phyloP scores from a whole-genome alignment of 306 rosid genomes.

The Malus sylvestris region DNA sequence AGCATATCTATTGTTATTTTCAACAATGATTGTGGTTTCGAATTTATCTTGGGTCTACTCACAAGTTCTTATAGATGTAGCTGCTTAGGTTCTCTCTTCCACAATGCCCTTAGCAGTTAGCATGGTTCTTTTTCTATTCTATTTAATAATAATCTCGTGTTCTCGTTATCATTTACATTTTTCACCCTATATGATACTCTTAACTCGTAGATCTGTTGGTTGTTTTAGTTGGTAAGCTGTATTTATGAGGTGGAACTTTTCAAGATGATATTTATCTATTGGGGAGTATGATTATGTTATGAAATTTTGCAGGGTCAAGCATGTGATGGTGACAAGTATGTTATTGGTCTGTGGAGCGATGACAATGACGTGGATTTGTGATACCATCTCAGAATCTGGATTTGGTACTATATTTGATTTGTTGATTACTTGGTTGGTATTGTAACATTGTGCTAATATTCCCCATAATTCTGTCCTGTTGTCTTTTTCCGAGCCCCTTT shows the following conservation, averaged over 20 bases:
- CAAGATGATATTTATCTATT: background rate
- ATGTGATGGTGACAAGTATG: slow-evolving; percentile 70
- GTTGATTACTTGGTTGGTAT: slow-evolving; percentile 11
- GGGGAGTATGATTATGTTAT: slow-evolving; percentile 12
- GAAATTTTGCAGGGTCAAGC: slow-evolving; percentile 66
- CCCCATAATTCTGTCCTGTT: background rate
- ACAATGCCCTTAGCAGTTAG: background rate
- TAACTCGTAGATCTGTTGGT: background rate
- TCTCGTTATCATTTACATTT: background rate
- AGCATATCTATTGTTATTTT: slow-evolving; percentile 1
- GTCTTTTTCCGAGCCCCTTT: background rate
- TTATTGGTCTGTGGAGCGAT: slow-evolving; percentile 92
- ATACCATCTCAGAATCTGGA: slow-evolving; percentile 94
- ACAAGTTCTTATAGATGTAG: background rate
- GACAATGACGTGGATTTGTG: slow-evolving; percentile 93
- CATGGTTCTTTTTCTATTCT: background rate
- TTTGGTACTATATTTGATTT: slow-evolving; percentile 52
- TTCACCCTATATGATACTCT: background rate
- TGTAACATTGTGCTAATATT: background rate
- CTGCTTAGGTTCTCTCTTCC: background rate
- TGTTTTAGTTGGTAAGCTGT: background rate
- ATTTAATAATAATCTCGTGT: background rate
- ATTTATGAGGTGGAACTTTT: background rate
- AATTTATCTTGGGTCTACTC: background rate
- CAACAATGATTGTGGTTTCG: slow-evolving; percentile 1